Conservation (phyloP, 352 stramenopile genomes). For the Globisporangium spinosum region DNA sequence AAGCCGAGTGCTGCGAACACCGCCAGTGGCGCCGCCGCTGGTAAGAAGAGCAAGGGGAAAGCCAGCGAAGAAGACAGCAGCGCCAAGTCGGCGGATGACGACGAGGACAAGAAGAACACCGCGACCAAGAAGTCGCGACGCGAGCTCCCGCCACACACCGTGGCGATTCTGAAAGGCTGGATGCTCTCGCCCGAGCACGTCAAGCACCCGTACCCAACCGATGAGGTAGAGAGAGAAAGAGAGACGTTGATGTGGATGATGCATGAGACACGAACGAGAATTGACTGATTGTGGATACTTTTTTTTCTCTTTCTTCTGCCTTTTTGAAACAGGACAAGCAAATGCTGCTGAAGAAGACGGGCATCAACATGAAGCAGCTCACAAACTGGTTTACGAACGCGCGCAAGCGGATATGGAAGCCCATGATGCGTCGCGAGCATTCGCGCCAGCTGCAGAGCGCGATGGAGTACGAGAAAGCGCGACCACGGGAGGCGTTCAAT, state of each 20-base stretch:
- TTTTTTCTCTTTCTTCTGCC: neutral
- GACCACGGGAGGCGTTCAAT: slow-evolving; percentile 28
- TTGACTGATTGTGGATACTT: neutral
- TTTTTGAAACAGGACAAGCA: slow-evolving; percentile 66
- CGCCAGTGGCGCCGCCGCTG: neutral
- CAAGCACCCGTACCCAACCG: slow-evolving; percentile 87
- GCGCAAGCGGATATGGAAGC: slow-evolving; percentile 88
- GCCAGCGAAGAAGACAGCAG: slow-evolving; percentile 26
- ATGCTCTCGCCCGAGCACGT: slow-evolving; percentile 88
- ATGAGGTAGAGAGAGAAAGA: slow-evolving; percentile 42
- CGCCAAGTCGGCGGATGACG: slow-evolving; percentile 22
- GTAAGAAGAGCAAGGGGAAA: slow-evolving; percentile 20
- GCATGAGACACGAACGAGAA: neutral
- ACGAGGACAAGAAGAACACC: slow-evolving; percentile 37
- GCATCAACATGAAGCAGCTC: slow-evolving; percentile 90
- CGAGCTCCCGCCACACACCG: slow-evolving; percentile 78
- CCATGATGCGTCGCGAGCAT: slow-evolving; percentile 85
- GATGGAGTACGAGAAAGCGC: slow-evolving; percentile 68
- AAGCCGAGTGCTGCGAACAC: slow-evolving; percentile 1
- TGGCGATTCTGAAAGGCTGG: slow-evolving; percentile 85
- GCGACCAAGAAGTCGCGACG: slow-evolving; percentile 71
- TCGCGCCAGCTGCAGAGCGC: slow-evolving; percentile 70
- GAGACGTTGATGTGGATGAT: neutral
- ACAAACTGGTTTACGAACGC: slow-evolving; percentile 91
- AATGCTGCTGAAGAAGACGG: slow-evolving; percentile 87